Evolutionary conservation across 768 basidiomycete genomes (phyloP), one percentile per base, ranked within the genome.

Genomic region (Trametes gibbosa): DNA sequence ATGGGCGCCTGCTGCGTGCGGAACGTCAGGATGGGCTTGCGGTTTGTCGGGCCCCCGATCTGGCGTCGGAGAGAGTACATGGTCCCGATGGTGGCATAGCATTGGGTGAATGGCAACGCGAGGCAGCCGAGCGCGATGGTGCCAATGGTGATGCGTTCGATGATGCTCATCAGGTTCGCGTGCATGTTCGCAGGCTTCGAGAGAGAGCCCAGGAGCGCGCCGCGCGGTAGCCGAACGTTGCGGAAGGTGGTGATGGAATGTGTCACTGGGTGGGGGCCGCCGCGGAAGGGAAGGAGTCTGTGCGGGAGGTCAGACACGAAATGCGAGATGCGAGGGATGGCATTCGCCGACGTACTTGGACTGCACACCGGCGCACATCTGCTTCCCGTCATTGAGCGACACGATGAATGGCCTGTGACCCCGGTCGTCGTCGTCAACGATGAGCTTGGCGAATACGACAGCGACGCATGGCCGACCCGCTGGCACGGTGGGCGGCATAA

Each of bases 1-100:
- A 79, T 70, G 16, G 79, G 79, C 3, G 61, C 63, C 35, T 78
- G 69, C 63, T 79, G 79, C 5, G 79, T 80, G 7, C 72, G 66
- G 73, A 78, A 79, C 0, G 63, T 58, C 7, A 77, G 65, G 62
- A 80, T 74, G 4, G 75, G 73, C 10, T 46, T 59, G 2, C 27
- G 49, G 14, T 49, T 46, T 1, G 42, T 48, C 24, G 62, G 37
- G 34, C 45, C 53, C 10, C 45, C 66, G 25, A 75, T 65, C 16
- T 24, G 59, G 8, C 76, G 68, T 6, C 74, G 69, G 35, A 59
- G 55, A 52, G 70, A 72, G 66, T 77, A 78, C 46, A 52, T 39
- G 4, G 65, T 69, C 9, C 60, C 74, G 42, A 74, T 72, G 50
- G 46, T 61, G 1, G 72, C 54, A 12, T 58, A 52, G 32, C 70